Percentiles rank a stretch among this genome's conserved stretches.
These are phyloP conservation scores for Pleurotus ostreatus DNA, from an alignment of 768 basidiomycete species.

Conservation along the genomic window DNA sequence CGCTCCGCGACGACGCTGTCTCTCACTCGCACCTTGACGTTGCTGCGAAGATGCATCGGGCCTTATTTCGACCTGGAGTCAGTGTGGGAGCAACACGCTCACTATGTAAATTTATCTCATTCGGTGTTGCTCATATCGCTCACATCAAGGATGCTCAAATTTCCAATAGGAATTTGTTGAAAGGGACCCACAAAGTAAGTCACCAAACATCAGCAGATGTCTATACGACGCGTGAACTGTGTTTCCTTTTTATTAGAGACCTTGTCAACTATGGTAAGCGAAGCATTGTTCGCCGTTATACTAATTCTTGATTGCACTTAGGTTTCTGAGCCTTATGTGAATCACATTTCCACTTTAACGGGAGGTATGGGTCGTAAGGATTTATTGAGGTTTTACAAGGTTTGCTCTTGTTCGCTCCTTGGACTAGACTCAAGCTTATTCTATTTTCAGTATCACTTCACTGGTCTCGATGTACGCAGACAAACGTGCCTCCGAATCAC, in stretches of 20 bases:
- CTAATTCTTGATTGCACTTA: not conserved
- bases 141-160: not conserved
- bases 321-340: conserved; percentile 4
- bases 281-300: no score
- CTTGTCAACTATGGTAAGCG: conserved; percentile 3
- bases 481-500: no score
- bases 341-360: conserved; percentile 7
- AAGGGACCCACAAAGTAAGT: conserved; percentile 5
- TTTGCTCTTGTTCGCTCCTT: not conserved
- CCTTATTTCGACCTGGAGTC: conserved; percentile 5
- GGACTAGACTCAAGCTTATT: not conserved
- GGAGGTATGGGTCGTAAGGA: conserved; percentile 3
- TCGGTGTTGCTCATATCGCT: no score
- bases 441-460: conserved; percentile 5
- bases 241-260: not conserved
- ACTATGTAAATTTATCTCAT: not conserved
- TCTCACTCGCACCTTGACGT: conserved; percentile 3
- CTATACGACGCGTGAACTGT: no score
- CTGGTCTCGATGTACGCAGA: conserved; percentile 1
- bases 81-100: conserved; percentile 6
- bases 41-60: conserved; percentile 1
- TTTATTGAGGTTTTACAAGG: conserved; percentile 8
- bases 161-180: conserved; percentile 6
- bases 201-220: not conserved
- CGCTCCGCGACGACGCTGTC: conserved; percentile 6